Base-by-base conservation (phyloP, 2,329 filamentous ascomycete species). In the Tolypocladium ophioglossoides region DNA sequence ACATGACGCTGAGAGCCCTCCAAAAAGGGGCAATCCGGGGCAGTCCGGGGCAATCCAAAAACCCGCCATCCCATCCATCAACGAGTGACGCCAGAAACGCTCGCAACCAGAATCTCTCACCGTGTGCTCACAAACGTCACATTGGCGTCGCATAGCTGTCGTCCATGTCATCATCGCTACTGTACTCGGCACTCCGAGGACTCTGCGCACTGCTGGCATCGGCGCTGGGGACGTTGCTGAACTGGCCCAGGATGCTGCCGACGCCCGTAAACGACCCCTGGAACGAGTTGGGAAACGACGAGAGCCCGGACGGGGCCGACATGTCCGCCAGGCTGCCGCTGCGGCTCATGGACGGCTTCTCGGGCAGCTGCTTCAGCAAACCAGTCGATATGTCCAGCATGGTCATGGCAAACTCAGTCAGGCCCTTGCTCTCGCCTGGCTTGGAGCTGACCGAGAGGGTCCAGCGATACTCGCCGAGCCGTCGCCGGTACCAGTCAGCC, bases 391-490 rank as follows among this genome's bases (percentile, higher is more conserved):
- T 86, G 64, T 90, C 87, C 46, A 91, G 72, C 77, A 88, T 89
- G 3, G 84, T 84, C 74, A 90, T 85, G n/a, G 87, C 86, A 61
- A 89, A 89, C 57, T 82, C 78, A 0, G 83, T 85, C 52, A 85
- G 64, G 1, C 78, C 75, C 50, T 72, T 77, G 53, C 75, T 77
- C 61, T 80, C 79, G 2, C 79, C 78, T 0, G 87, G 84, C 67
- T 90, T 89, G 47, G 83, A 85, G 69, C 86, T 91, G 50, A 97
- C 91, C 10, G 86, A 87, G 54, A 97, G 76, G 11, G 92, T 96
- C 92, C 92, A 99, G 51, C 90, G 82, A 66, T 96, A 97, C 71
- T 99, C 92, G 56, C 84, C 85, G 24, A 97, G 72, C 1, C 92
- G 78, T 14, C 88, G 80, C 39, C 89, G 84, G 71, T 97, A 99